A percentile compares a stretch with the other conserved stretches of the same genome.
Evolutionary conservation across 176 grass and related monocot genomes (phyloP).

Genomic region (Carex scoparia): DNA sequence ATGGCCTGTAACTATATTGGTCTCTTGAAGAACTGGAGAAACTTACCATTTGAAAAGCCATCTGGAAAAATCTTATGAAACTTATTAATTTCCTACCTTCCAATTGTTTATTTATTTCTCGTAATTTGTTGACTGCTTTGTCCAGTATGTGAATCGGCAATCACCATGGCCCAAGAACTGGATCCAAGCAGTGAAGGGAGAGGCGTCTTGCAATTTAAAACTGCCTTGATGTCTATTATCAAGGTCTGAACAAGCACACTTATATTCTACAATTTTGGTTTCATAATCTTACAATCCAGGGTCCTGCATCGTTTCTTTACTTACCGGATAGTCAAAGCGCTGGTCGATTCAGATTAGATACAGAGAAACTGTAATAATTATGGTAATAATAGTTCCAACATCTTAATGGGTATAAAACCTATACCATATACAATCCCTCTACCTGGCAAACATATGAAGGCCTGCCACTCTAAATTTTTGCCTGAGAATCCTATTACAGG

Average conservation of each 20-base stretch:
- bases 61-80: background rate
- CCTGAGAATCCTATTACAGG: background rate
- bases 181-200: conserved; percentile 70
- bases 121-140: background rate
- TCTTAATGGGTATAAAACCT: background rate
- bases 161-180: conserved; percentile 71
- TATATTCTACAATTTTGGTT: background rate
- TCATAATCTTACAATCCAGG: background rate
- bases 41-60: background rate
- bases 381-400: background rate
- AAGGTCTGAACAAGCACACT: conserved; percentile 45
- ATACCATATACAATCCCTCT: background rate
- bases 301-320: background rate
- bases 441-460: background rate
- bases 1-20: background rate
- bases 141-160: conserved; percentile 81
- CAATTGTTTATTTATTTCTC: background rate
- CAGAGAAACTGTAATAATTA: background rate
- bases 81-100: background rate
- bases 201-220: conserved; percentile 90
- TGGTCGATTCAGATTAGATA: background rate
- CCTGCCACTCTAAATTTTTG: background rate
- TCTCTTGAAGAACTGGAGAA: background rate
- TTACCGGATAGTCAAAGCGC: background rate
- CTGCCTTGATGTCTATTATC: conserved; percentile 71